Percentiles rank a stretch among this genome's conserved stretches.
Conservation (phyloP, 2,329 filamentous ascomycete genomes). For the Pseudocercospora fijiensis region DNA sequence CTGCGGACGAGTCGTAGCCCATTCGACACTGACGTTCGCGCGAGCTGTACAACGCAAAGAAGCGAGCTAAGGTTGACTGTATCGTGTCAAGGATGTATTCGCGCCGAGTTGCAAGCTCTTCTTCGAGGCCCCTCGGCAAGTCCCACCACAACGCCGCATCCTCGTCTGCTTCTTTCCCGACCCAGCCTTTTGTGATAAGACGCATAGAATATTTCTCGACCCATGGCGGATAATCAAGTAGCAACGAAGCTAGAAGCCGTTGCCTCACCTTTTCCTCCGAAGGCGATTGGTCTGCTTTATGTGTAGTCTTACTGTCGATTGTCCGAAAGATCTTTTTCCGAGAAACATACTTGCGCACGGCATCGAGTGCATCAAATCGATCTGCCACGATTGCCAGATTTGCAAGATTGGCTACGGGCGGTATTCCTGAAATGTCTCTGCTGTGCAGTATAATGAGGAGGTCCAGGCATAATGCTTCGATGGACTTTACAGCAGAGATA, state of each 20-base stretch:
- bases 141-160: slow-evolving; percentile 66
- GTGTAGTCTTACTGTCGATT: slow-evolving; percentile 47
- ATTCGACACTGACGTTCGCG: slow-evolving; percentile 68
- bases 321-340: slow-evolving; percentile 44
- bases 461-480: slow-evolving; percentile 57
- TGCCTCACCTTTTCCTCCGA: slow-evolving; percentile 67
- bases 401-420: slow-evolving; percentile 61
- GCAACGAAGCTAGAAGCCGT: slow-evolving; percentile 65
- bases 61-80: slow-evolving; percentile 67
- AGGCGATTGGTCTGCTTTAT: slow-evolving; percentile 42
- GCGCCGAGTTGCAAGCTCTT: slow-evolving; percentile 65
- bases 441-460: slow-evolving; percentile 67
- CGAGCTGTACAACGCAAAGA: slow-evolving; percentile 65
- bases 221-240: slow-evolving; percentile 62
- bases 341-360: slow-evolving; percentile 57
- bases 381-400: slow-evolving; percentile 71
- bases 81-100: slow-evolving; percentile 67
- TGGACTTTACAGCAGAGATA: slow-evolving; percentile 62
- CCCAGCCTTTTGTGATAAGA: slow-evolving; percentile 65
- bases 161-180: slow-evolving; percentile 51
- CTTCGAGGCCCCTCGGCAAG: slow-evolving; percentile 67
- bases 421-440: slow-evolving; percentile 45
- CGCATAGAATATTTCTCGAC: slow-evolving; percentile 64
- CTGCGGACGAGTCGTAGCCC: slow-evolving; percentile 69
- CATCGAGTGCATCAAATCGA: slow-evolving; percentile 64